These are phyloP conservation scores for Mycena vulgaris DNA, from an alignment of 768 basidiomycete genomes.

Conservation along the genomic window DNA sequence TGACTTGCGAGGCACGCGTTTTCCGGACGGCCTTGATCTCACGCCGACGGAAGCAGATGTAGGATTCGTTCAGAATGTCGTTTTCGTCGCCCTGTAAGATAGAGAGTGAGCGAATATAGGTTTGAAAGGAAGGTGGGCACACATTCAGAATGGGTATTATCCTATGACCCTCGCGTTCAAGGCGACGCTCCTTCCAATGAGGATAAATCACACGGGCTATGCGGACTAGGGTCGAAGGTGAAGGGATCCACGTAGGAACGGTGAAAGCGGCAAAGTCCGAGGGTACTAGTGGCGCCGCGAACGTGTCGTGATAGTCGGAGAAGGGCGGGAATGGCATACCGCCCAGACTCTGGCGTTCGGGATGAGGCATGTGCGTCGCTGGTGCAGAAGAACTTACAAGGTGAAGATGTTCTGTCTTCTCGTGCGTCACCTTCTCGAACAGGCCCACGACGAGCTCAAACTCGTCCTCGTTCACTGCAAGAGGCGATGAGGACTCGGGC, in stretches of 20 bases:
- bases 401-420: slow-evolving; percentile 82
- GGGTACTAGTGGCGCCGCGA: slow-evolving; percentile 71
- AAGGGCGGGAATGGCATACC: slow-evolving; percentile 79
- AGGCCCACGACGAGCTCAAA: slow-evolving; percentile 97
- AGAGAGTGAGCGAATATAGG: slow-evolving; percentile 10
- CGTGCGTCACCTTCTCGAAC: slow-evolving; percentile 93
- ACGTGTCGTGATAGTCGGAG: slow-evolving; percentile 81
- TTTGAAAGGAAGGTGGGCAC: slow-evolving; percentile 46
- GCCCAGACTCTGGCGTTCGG: slow-evolving; percentile 67
- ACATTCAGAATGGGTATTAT: slow-evolving; percentile 94
- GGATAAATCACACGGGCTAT: slow-evolving; percentile 85
- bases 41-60: slow-evolving; percentile 96
- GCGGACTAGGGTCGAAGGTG: slow-evolving; percentile 70
- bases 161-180: slow-evolving; percentile 85
- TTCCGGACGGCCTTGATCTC: slow-evolving; percentile 96
- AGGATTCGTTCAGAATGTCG: slow-evolving; percentile 92
- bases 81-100: slow-evolving; percentile 84
- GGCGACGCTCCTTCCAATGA: slow-evolving; percentile 91
- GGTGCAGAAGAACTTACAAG: slow-evolving; percentile 70
- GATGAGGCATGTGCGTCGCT: slow-evolving; percentile 13
- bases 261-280: slow-evolving; percentile 79
- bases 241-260: slow-evolving; percentile 80
- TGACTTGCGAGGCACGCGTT: slow-evolving; percentile 92
- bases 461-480: slow-evolving; percentile 87
- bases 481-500: slow-evolving; percentile 74